A percentile compares a stretch with the other conserved stretches of the same genome.
Conservation (phyloP, 495 filamentous ascomycete genomes). For the Endocarpon pusillum region DNA sequence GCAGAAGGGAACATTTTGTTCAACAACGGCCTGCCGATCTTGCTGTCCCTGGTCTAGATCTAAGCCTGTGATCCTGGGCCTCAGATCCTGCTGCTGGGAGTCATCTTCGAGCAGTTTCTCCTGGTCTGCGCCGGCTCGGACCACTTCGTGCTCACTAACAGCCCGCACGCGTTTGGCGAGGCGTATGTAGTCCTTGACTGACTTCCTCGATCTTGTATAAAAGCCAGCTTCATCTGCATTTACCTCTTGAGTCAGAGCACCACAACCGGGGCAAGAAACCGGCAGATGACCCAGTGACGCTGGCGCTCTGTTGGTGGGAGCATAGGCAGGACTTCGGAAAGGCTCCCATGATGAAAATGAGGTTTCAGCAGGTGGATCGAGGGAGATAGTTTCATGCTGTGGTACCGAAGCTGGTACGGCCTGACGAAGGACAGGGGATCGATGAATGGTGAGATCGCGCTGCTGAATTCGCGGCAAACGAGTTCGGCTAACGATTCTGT, state of each 20-base stretch:
- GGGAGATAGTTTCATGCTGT: too few species aligned
- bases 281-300: too few species aligned
- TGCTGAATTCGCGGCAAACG: too few species aligned
- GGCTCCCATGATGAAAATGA: too few species aligned
- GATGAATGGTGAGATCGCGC: too few species aligned
- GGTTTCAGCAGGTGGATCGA: too few species aligned
- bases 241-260: constrained; percentile 60
- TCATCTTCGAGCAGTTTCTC: not conserved
- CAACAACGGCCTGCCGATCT: not conserved
- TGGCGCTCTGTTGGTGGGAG: too few species aligned
- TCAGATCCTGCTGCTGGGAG: not conserved
- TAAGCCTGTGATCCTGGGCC: not conserved
- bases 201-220: constrained; percentile 43
- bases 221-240: constrained; percentile 59
- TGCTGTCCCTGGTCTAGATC: not conserved
- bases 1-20: constrained; percentile 31
- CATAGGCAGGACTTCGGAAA: too few species aligned
- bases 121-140: not conserved
- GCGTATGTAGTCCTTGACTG: constrained; percentile 9
- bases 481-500: too few species aligned
- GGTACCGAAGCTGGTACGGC: too few species aligned
- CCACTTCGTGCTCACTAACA: not conserved
- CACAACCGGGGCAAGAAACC: constrained; percentile 65
- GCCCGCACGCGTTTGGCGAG: not conserved
- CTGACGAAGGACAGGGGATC: too few species aligned